Base-by-base conservation (phyloP, 108 stramenopile species). In the Parietichytrium sp. region DNA sequence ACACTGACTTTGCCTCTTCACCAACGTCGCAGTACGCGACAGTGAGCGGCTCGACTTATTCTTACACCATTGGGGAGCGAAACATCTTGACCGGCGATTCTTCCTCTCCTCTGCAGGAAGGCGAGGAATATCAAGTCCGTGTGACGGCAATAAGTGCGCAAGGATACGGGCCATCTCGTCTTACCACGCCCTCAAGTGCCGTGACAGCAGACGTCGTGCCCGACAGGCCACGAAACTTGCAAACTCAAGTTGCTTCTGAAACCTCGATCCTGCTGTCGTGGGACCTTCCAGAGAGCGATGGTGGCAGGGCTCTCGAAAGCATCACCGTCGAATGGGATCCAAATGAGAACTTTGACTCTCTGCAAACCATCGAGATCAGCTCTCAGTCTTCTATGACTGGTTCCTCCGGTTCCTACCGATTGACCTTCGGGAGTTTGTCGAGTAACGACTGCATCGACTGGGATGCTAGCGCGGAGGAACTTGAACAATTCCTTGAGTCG, bases 21-120 rank as follows among this genome's bases (percentile, higher is more conserved):
- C 87, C 92, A 8, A 91, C 93, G 4, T 83, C 92, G 8, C 52
- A 80, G 10, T 87, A 89, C 20, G 83, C 91, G 2, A 52, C 78
- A 26, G 86, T 91, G 15, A 42, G 88, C 50, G 84, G 88, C 18
- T 48, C 88, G 13, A 23, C 78, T 0, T 81, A 83, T 2, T 53
- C 54, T 48, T 88, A 87, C 53, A 80, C 85, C 54, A 90, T 94
- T 50, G 94, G 94, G 7, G 92, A 92, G 16, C 81, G 94, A 20
- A 88, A 93, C 82, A 81, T 93, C 48, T 54, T 93, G 52, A 92
- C 94, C 8, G 94, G 94, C 4, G 86, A 90, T 13, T 84, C 88
- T 79, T 78, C 84, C 12, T 47, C 89, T 16, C 48, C 84, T 7
- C 90, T 94, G 42, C 80, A 87, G 38, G 55, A 80, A 27, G 92